Conservation (phyloP, 2,329 filamentous ascomycete species). For the Atkinsonella texensis region DNA sequence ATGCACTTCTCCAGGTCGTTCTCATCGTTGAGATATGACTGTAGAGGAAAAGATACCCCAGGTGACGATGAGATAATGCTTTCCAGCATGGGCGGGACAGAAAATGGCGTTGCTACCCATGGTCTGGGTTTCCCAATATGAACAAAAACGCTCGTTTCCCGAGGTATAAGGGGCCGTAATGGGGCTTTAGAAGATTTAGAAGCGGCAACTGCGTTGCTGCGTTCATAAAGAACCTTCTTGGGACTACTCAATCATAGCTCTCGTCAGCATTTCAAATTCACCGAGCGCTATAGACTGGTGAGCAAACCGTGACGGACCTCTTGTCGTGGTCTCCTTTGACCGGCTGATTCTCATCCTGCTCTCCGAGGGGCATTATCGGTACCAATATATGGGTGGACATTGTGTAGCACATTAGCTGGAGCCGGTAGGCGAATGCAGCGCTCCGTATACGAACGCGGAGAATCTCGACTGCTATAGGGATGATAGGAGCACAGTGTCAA, state of each 20-base stretch:
- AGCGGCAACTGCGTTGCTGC: no score
- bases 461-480: neutral
- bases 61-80: neutral
- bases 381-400: neutral
- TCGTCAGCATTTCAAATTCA: neutral
- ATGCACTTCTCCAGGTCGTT: slow-evolving; percentile 2
- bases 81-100: neutral
- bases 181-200: neutral
- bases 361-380: neutral
- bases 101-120: neutral
- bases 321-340: neutral
- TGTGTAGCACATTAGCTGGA: neutral
- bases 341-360: neutral
- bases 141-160: neutral
- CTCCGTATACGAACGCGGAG: neutral
- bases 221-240: neutral
- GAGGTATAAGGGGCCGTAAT: neutral
- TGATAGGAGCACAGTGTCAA: no score
- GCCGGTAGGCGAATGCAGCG: no score
- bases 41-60: neutral
- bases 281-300: neutral
- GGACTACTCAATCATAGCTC: neutral
- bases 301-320: neutral
- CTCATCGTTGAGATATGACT: slow-evolving; percentile 3
- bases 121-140: neutral